phyloP scores from a whole-genome alignment of 176 grass and related monocot species.

The Oryza punctata region DNA sequence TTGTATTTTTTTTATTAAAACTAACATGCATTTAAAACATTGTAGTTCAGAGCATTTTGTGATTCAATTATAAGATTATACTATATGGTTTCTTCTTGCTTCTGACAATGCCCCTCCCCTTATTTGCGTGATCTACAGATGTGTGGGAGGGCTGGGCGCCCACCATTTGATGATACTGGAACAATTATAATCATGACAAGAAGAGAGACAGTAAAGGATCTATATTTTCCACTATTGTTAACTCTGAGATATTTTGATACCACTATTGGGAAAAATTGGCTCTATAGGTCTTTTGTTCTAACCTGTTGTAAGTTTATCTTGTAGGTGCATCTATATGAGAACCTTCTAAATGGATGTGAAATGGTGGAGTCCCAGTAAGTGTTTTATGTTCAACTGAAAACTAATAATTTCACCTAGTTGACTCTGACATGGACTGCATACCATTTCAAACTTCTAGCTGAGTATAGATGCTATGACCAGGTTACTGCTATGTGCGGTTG shows the following conservation, averaged over 20 bases:
- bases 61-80: constrained; percentile 25
- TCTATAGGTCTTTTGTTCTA: constrained; percentile 17
- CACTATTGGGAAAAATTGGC: not conserved
- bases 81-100: constrained; percentile 16
- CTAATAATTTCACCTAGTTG: constrained; percentile 29
- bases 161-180: constrained; percentile 97
- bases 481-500: constrained; percentile 86
- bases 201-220: constrained; percentile 75
- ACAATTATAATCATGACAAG: constrained; percentile 99
- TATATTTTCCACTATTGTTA: constrained; percentile 32
- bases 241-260: constrained; percentile 19
- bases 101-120: constrained; percentile 29
- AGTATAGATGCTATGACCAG: constrained; percentile 51
- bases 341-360: constrained; percentile 91
- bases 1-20: constrained; percentile 8
- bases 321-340: constrained; percentile 96
- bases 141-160: constrained; percentile 94
- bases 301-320: constrained; percentile 36
- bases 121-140: constrained; percentile 55
- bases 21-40: constrained; percentile 22
- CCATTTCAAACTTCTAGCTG: constrained; percentile 19
- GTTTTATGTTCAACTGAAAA: constrained; percentile 41
- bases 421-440: constrained; percentile 12
- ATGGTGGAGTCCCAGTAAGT: constrained; percentile 99
- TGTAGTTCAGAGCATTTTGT: constrained; percentile 1